phyloP scores from a whole-genome alignment of 495 filamentous ascomycete species.

The Choiromyces venosus region DNA sequence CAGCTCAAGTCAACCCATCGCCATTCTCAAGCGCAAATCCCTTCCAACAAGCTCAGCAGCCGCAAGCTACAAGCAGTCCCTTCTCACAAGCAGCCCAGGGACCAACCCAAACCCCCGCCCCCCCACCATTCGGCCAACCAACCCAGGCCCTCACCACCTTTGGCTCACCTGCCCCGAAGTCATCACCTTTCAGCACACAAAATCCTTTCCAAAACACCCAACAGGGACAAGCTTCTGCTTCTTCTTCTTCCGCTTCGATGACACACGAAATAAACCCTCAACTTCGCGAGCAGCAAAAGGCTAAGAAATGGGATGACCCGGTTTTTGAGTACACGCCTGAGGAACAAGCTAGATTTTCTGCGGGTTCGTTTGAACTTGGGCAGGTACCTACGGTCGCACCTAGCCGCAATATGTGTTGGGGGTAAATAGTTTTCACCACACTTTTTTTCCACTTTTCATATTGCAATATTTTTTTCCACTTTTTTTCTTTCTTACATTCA shows the following conservation, averaged over 20 bases:
- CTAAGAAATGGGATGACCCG: slow-evolving; percentile 42
- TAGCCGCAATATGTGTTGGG: slow-evolving; percentile 40
- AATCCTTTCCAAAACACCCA: slow-evolving; percentile 31
- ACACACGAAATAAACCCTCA: slow-evolving; percentile 20
- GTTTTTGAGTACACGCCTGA: slow-evolving; percentile 28
- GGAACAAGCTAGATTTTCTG: slow-evolving; percentile 30
- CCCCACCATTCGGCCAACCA: slow-evolving; percentile 19
- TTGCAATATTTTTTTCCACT: background rate
- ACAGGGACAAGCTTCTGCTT: slow-evolving; percentile 6
- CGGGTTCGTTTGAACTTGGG: slow-evolving; percentile 31
- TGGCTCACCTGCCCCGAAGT: slow-evolving; percentile 12
- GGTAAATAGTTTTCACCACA: slow-evolving; percentile 1
- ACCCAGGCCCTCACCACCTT: slow-evolving; percentile 12
- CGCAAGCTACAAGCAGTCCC: slow-evolving; percentile 15
- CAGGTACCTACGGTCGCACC: slow-evolving; percentile 38
- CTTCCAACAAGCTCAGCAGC: slow-evolving; percentile 28
- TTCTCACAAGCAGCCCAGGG: slow-evolving; percentile 9
- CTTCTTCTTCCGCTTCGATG: background rate
- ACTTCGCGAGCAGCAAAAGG: slow-evolving; percentile 28
- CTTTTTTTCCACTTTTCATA: background rate
- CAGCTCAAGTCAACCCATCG: slow-evolving; percentile 13
- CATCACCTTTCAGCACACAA: slow-evolving; percentile 25
- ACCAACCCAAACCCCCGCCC: slow-evolving; percentile 1
- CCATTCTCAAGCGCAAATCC: slow-evolving; percentile 32
- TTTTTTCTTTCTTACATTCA: background rate